Evolutionary conservation across 2,329 filamentous ascomycete species (phyloP).

Genomic region (Lachnellula subtilissima): DNA sequence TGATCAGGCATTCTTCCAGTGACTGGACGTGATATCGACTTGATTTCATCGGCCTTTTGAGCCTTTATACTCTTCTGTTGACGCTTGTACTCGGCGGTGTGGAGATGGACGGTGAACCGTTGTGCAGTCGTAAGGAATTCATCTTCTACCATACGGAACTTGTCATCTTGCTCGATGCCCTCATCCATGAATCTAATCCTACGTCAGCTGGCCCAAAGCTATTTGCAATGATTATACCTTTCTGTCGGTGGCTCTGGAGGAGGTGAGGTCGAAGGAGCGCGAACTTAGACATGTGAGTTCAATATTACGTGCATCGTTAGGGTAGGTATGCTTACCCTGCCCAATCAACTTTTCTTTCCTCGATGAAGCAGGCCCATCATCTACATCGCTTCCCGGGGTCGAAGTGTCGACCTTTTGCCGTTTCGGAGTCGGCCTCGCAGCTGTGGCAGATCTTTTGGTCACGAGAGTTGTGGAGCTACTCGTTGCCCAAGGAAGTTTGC

Average conservation of each 20-base stretch:
- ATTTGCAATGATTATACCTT: conserved; percentile 33
- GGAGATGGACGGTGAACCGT: conserved; percentile 68
- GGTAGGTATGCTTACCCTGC: neutral
- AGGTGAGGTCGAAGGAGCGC: conserved; percentile 47
- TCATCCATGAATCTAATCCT: conserved; percentile 49
- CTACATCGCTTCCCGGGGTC: conserved; percentile 4
- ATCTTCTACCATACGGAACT: conserved; percentile 79
- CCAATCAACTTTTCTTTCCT: neutral
- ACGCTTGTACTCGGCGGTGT: conserved; percentile 70
- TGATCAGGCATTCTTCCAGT: conserved; percentile 28
- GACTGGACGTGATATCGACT: conserved; percentile 36
- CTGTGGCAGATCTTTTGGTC: conserved; percentile 2
- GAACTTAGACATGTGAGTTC: conserved; percentile 6
- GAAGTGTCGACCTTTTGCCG: conserved; percentile 9
- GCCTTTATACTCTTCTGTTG: conserved; percentile 54
- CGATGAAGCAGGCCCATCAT: neutral
- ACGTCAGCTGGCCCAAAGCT: conserved; percentile 8
- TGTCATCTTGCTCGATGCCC: conserved; percentile 62
- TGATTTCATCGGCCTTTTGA: conserved; percentile 46
- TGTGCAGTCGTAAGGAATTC: conserved; percentile 66
- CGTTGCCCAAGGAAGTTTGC: conserved; percentile 26
- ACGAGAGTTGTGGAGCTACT: conserved; percentile 6
- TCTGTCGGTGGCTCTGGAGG: conserved; percentile 45
- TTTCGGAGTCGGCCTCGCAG: conserved; percentile 9
- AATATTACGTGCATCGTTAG: neutral